Conservation (phyloP, 768 basidiomycete species). For the Tricholoma sp. region DNA sequence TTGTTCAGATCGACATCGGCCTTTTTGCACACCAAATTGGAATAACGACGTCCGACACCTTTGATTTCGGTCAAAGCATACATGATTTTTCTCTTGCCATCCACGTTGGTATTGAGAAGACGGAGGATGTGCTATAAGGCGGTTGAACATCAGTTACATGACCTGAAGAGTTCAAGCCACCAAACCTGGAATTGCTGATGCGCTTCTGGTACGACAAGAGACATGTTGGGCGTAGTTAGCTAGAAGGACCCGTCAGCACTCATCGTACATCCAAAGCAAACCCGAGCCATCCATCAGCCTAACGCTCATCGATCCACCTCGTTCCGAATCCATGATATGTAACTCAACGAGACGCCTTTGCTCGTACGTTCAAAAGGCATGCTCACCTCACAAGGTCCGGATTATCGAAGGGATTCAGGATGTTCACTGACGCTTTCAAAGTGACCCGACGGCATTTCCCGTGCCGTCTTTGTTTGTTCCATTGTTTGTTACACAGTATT, state of each 20-base stretch:
- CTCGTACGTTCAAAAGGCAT: neutral
- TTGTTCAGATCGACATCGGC: constrained; percentile 98
- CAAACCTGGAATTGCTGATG: constrained; percentile 92
- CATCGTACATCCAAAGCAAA: constrained; percentile 14
- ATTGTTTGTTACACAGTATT: constrained; percentile 1
- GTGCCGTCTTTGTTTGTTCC: constrained; percentile 8
- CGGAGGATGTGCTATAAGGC: constrained; percentile 88
- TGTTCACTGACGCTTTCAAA: neutral
- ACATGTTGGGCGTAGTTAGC: constrained; percentile 52
- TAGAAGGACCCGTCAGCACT: constrained; percentile 19
- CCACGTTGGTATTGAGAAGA: constrained; percentile 99
- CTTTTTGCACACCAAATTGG: constrained; percentile 99
- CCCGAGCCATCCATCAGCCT: constrained; percentile 14
- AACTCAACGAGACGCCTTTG: neutral
- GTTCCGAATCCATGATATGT: neutral
- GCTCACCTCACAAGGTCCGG: constrained; percentile 18
- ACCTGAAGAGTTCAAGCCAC: neutral
- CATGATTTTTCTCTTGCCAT: constrained; percentile 99
- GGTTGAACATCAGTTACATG: constrained; percentile 2
- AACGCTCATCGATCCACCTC: constrained; percentile 3
- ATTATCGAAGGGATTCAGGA: neutral
- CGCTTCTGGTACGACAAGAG: constrained; percentile 93
- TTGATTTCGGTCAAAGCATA: constrained; percentile 99
- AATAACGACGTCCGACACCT: constrained; percentile 98
- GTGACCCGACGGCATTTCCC: constrained; percentile 13